Evolutionary conservation across 2,329 filamentous ascomycete species (phyloP), one percentile per base, ranked within the genome.

Genomic region (Sclerotinia minor): DNA sequence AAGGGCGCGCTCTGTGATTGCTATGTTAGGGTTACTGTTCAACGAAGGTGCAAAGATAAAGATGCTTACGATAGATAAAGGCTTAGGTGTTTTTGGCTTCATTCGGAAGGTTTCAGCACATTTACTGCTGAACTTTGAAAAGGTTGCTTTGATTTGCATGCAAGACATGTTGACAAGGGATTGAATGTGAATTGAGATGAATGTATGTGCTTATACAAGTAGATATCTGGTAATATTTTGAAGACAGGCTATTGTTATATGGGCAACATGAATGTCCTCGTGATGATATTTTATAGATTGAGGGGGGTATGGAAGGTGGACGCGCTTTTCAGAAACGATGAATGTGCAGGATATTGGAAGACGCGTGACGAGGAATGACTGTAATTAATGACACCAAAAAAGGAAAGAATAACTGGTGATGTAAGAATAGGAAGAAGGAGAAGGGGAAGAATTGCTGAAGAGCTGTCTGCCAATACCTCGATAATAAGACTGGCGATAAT

Each of bases 1-100:
- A 85, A 88, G 0, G 86, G 86, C 13, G 82, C 81, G 61, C 85
- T 87, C 85, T 87, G 69, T 58, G 17, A n/a, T 19, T n/a, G 54
- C 32, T 21, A 15, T 58, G 71, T 78, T 71, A 77, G 77, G 68
- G n/a, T 59, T 45, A 24, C 38, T 35, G n/a, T 11, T 55, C 4
- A 17, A 8, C 24, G 5, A 21, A 29, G 13, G 3, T 49, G 8
- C 11, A 24, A 1, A 4, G 8, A n/a, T n/a, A 19, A 19, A 29
- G 44, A 41, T 17, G 49, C 64, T 24, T 59, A 73, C 72, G 44
- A 73, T 73, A 9, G 70, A 66, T 24, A 73, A 57, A 44, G 65
- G 47, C 55, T 71, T 70, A 2, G 54, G 65, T 15, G 65, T 32
- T 64, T 73, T 73, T 49, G 61, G 24, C 67, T 69, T 73, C 2